These are phyloP conservation scores for Podaxis sp. DNA, from an alignment of 768 basidiomycete species.

Conservation along the genomic window DNA sequence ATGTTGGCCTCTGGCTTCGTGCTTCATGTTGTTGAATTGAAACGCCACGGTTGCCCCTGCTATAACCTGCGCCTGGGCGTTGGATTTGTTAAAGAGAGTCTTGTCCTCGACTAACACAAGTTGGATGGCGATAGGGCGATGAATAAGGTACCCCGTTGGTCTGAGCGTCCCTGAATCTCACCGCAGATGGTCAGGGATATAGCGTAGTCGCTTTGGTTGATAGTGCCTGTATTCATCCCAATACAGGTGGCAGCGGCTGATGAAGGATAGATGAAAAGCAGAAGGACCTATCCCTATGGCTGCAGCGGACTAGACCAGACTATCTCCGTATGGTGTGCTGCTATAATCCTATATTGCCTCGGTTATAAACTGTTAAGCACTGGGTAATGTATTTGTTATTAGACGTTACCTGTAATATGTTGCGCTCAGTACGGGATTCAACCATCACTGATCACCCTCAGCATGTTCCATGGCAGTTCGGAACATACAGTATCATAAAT, in stretches of 20 bases:
- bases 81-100: too few relatives aligned
- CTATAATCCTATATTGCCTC: not conserved
- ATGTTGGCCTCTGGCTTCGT: too few relatives aligned
- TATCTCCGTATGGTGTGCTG: not conserved
- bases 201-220: not conserved
- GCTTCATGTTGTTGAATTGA: too few relatives aligned
- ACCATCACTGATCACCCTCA: not conserved
- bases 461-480: too few relatives aligned
- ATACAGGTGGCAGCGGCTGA: not conserved
- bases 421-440: not conserved
- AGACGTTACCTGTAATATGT: conserved; percentile 3
- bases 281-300: conserved; percentile 11
- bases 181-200: too few relatives aligned
- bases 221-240: conserved; percentile 8
- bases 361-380: conserved; percentile 1
- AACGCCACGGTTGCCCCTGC: too few relatives aligned
- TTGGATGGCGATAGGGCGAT: too few relatives aligned
- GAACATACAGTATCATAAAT: too few relatives aligned
- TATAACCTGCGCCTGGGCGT: too few relatives aligned
- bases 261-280: conserved; percentile 1
- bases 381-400: conserved; percentile 15
- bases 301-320: conserved; percentile 6
- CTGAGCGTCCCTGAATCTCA: too few relatives aligned
- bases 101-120: too few relatives aligned
- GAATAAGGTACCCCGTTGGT: too few relatives aligned